Base-by-base conservation (phyloP, 2,329 filamentous ascomycete genomes). In the Coniochaeta prunicola region DNA sequence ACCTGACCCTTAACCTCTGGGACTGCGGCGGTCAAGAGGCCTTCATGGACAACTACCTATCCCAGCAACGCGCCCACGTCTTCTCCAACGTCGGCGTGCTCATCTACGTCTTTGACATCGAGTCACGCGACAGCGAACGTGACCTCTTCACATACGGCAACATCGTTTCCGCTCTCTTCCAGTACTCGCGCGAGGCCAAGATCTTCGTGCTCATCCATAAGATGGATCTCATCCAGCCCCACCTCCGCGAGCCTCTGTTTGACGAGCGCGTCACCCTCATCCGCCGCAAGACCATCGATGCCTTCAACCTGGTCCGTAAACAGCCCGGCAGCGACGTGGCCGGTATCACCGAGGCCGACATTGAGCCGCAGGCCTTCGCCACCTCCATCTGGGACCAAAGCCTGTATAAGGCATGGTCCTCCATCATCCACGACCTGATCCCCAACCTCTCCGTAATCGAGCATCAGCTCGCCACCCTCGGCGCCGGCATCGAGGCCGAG, bases 371-470 rank as follows among this genome's bases (percentile, higher is more conserved):
- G 60, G 92, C 92, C 60, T 97, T 96, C 71, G 90, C 92, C 10
- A 97, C 93, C 33, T 96, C 90, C 58, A 99, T 99, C 70, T 99
- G 94, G 94, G 94, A 99, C 70, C 94, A 99, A 77, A 96, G 90
- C 58, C 80, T 99, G 38, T 99, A 97, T 80, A 96, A 96, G 74
- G 94, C 94, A 1, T 99, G 94, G 94, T 94, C 94, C 0, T 91
- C 90, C 70, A 97, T 99, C 67, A 97, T 99, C 61, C 94, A 99
- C 79, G 92, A 93, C 70, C 82, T 99, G 53, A 94, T 97, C n/a
- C 94, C 94, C 3, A 97, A 97, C 68, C 84, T 97, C 1, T 80
- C 86, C 19, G 84, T 90, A 50, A 97, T 99, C 64, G 93, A 97
- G 75, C 84, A 84, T 21, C 90, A 97, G 71, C 82, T 99, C 10